phyloP scores from a whole-genome alignment of 352 stramenopile species.

The Phytophthora hibernalis region DNA sequence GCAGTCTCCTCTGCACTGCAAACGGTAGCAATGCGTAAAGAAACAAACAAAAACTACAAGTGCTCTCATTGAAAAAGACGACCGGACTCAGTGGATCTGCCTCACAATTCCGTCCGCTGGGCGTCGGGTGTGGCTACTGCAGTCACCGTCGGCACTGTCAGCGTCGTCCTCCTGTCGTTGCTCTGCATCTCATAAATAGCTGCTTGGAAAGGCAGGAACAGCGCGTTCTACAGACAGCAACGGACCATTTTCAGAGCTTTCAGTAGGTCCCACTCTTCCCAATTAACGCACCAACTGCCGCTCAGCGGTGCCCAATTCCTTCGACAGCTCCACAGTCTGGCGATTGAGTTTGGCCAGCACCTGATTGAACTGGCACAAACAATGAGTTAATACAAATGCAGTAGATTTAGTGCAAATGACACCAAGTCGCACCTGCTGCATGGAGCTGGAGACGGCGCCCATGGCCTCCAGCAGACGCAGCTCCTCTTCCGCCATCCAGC shows the following conservation, averaged over 20 bases:
- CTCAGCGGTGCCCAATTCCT: slow-evolving; percentile 55
- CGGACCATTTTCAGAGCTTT: neutral
- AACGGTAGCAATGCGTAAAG: slow-evolving; percentile 5
- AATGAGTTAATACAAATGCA: slow-evolving; percentile 7
- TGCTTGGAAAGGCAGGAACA: slow-evolving; percentile 65
- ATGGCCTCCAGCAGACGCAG: slow-evolving; percentile 58
- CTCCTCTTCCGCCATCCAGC: slow-evolving; percentile 52
- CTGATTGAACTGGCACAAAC: slow-evolving; percentile 51
- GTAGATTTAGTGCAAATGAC: neutral
- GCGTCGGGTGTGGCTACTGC: slow-evolving; percentile 23
- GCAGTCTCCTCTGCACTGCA: neutral
- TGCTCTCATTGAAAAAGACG: slow-evolving; percentile 7
- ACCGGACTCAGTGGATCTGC: neutral
- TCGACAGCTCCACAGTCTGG: slow-evolving; percentile 55
- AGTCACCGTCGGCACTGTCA: slow-evolving; percentile 22
- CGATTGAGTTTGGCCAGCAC: slow-evolving; percentile 56
- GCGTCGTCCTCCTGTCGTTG: slow-evolving; percentile 25
- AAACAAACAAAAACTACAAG: slow-evolving; percentile 10
- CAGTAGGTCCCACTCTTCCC: neutral
- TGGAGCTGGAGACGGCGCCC: slow-evolving; percentile 41
- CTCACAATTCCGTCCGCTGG: slow-evolving; percentile 41
- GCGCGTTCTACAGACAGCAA: slow-evolving; percentile 42
- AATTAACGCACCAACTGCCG: slow-evolving; percentile 49
- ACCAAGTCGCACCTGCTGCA: slow-evolving; percentile 45
- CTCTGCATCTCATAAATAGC: slow-evolving; percentile 69